These are phyloP conservation scores for Ogataea paraovalis DNA, from an alignment of 805 yeast genomes.

Conservation along the genomic window DNA sequence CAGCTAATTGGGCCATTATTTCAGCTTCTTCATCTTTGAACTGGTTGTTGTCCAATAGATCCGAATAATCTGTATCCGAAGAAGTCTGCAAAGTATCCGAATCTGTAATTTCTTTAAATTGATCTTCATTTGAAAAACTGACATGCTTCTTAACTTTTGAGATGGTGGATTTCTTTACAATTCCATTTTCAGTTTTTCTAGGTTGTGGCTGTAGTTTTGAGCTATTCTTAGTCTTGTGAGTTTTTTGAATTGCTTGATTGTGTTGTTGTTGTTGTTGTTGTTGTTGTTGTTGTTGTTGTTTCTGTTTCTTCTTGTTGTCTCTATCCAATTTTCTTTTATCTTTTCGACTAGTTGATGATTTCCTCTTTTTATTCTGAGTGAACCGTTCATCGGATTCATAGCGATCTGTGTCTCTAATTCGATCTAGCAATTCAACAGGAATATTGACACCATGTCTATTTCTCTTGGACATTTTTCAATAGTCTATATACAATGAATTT, in stretches of 20 bases:
- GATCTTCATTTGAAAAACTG: constrained; percentile 16
- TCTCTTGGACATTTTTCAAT: constrained; percentile 15
- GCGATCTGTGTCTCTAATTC: constrained; percentile 33
- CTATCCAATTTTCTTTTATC: constrained; percentile 38
- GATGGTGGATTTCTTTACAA: no score
- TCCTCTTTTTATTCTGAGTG: constrained; percentile 23
- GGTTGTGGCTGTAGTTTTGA: not conserved
- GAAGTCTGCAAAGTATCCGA: not conserved
- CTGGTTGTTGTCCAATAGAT: constrained; percentile 4
- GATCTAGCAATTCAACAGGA: constrained; percentile 41
- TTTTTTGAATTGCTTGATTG: no score
- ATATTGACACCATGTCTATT: constrained; percentile 34
- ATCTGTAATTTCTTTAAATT: constrained; percentile 11
- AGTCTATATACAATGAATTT: not conserved
- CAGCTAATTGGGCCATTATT: constrained; percentile 42
- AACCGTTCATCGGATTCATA: constrained; percentile 34
- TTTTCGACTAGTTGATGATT: constrained; percentile 28
- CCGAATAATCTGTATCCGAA: constrained; percentile 2
- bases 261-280: constrained; percentile 1
- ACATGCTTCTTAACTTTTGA: constrained; percentile 14
- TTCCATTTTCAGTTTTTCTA: not conserved
- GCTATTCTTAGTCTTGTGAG: no score
- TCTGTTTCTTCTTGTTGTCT: constrained; percentile 28
- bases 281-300: constrained; percentile 3
- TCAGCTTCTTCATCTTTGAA: constrained; percentile 36